These are phyloP conservation scores for Davidsoniella australis DNA, from an alignment of 2,329 filamentous ascomycete species.

Conservation along the genomic window DNA sequence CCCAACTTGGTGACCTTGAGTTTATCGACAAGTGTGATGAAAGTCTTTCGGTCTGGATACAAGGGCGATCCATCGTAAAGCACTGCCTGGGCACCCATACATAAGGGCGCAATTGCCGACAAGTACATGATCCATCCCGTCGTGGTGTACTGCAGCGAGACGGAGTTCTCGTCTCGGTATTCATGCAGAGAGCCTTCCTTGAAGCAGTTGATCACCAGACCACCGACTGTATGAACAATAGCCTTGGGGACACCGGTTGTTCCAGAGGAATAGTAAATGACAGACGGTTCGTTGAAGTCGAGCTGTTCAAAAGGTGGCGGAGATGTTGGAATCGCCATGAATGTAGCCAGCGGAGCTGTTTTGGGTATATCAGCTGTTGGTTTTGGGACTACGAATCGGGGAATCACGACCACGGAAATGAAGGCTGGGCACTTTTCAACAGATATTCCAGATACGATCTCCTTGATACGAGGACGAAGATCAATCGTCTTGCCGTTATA, in stretches of 20 bases:
- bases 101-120: slow-evolving; percentile 37
- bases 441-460: too few species aligned
- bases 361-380: slow-evolving; percentile 37
- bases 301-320: slow-evolving; percentile 26
- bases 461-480: slow-evolving; percentile 50
- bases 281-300: slow-evolving; percentile 55
- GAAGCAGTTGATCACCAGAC: slow-evolving; percentile 33
- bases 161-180: slow-evolving; percentile 22
- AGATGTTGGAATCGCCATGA: slow-evolving; percentile 20
- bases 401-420: slow-evolving; percentile 44
- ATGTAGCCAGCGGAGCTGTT: slow-evolving; percentile 28
- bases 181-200: slow-evolving; percentile 45
- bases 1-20: slow-evolving; percentile 57
- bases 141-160: slow-evolving; percentile 40
- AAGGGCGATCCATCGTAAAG: slow-evolving; percentile 80
- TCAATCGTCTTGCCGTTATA: slow-evolving; percentile 67
- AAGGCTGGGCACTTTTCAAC: slow-evolving; percentile 30
- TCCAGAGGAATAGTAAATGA: slow-evolving; percentile 64
- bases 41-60: slow-evolving; percentile 44
- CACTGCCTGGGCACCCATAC: slow-evolving; percentile 43
- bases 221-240: slow-evolving; percentile 63
- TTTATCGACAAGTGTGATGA: slow-evolving; percentile 44
- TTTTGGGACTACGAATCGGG: slow-evolving; percentile 43
- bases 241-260: slow-evolving; percentile 76
- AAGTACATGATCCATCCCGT: slow-evolving; percentile 88